Evolutionary conservation across 148 eudicot species (phyloP), one percentile per base, ranked within the genome.

Genomic region (Rhododendron kiyosumense): DNA sequence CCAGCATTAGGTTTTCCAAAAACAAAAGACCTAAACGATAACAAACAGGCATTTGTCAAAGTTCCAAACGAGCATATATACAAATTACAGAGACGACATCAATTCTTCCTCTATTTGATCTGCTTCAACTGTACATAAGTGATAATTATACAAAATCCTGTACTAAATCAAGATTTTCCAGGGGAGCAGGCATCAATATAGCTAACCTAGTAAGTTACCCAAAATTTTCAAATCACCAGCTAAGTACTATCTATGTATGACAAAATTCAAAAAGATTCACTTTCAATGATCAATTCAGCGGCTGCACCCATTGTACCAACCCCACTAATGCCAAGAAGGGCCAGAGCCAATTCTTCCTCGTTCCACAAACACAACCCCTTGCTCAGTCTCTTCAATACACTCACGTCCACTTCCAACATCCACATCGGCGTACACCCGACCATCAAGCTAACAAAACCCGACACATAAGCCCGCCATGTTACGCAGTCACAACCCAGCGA

Each of bases 401-500:
- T 86, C 59, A 94, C 92, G 43, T 97, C 96, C 11, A 93, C 91
- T 79, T 97, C 98, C 45, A 41, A 67, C 86, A 96, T 86, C 99
- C 98, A 97, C 18, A 77, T 49, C 0, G 96, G 98, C 0, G 96
- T 87, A 81, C 97, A 94, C 28, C 93, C 89, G 43, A 94, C 95
- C 87, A 97, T 88, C 92, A 97, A 91, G 80, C 97, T 93, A 84
- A 96, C 87, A 76, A 94, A 94, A 7, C 98, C 96, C 1, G 93
- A 90, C 22, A 94, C 95, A 59, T 97, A 97, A 1, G 98, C 93
- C 81, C 87, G 91, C 99, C 99, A 97, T 0, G 95, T 93, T 2
- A 93, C 91, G 81, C 76, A 77, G 79, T 94, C 91, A 84, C 99
- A 95, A 34, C 98, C 98, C 3, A 97, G 92, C 13, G 95, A 94